phyloP scores from a whole-genome alignment of 371 early-diverging fungal genomes.

The Mortierella sp. region DNA sequence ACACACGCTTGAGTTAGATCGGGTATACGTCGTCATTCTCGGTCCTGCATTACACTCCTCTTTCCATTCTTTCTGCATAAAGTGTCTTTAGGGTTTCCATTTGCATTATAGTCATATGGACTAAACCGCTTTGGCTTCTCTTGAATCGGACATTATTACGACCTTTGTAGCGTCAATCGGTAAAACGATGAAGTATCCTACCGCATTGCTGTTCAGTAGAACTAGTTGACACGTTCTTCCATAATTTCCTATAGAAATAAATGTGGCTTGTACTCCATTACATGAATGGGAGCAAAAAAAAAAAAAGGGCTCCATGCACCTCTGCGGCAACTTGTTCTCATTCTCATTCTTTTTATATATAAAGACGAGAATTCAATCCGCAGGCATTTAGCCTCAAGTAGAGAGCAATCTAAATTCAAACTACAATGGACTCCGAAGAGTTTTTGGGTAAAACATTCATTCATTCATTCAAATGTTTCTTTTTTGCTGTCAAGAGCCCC shows the following conservation, averaged over 20 bases:
- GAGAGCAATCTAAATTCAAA: background rate
- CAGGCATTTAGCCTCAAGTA: background rate
- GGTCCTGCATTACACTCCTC: no score
- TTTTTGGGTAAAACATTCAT: slow-evolving; percentile 35
- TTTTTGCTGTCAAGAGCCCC: background rate
- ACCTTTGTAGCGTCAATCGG: no score
- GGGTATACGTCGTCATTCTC: no score
- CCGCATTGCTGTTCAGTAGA: background rate
- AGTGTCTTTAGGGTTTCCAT: no score
- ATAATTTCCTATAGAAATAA: background rate
- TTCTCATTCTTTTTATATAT: background rate
- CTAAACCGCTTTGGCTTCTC: no score
- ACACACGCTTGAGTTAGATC: no score
- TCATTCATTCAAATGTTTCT: background rate
- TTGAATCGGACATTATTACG: no score
- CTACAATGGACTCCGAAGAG: slow-evolving; percentile 41
- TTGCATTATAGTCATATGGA: no score
- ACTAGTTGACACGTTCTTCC: background rate
- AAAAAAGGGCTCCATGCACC: background rate
- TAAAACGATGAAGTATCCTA: no score
- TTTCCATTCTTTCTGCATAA: no score
- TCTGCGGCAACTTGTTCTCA: slow-evolving; percentile 2
- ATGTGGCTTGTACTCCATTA: background rate
- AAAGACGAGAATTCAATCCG: background rate
- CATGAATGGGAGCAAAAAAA: background rate